phyloP scores from a whole-genome alignment of 148 eudicot species.

The Bassia scoparia region DNA sequence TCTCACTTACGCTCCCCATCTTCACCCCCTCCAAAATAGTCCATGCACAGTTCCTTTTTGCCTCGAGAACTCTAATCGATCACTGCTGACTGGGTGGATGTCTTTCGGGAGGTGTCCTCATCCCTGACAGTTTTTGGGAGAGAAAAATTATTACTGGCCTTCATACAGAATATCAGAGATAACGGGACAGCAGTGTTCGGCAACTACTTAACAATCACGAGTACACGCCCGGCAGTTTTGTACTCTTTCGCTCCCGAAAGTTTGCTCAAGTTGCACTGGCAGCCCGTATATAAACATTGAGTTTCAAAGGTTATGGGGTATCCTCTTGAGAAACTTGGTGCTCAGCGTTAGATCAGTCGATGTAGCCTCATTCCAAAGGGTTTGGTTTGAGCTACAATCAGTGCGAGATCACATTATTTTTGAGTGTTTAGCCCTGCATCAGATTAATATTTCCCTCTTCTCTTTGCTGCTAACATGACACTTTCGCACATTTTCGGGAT shows the following conservation, averaged over 20 bases:
- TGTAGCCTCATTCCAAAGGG: not conserved
- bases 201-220: constrained; percentile 45
- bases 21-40: constrained; percentile 60
- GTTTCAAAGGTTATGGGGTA: constrained; percentile 48
- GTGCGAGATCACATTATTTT: not conserved
- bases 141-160: constrained; percentile 56
- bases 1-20: no score
- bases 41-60: no score
- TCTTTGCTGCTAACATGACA: constrained; percentile 3
- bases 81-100: constrained; percentile 75
- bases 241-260: constrained; percentile 79
- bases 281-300: constrained; percentile 54
- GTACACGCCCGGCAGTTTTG: constrained; percentile 41
- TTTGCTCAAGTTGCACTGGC: constrained; percentile 59
- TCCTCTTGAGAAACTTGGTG: constrained; percentile 31
- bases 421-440: not conserved
- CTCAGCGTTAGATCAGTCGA: not conserved
- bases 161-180: constrained; percentile 54
- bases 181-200: constrained; percentile 61
- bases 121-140: constrained; percentile 51
- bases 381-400: constrained; percentile 7
- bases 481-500: no score
- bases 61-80: constrained; percentile 49
- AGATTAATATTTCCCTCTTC: not conserved
- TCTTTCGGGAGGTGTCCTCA: constrained; percentile 62